Evolutionary conservation across 2,329 filamentous ascomycete genomes (phyloP).

Genomic region (Westerdykella ornata): DNA sequence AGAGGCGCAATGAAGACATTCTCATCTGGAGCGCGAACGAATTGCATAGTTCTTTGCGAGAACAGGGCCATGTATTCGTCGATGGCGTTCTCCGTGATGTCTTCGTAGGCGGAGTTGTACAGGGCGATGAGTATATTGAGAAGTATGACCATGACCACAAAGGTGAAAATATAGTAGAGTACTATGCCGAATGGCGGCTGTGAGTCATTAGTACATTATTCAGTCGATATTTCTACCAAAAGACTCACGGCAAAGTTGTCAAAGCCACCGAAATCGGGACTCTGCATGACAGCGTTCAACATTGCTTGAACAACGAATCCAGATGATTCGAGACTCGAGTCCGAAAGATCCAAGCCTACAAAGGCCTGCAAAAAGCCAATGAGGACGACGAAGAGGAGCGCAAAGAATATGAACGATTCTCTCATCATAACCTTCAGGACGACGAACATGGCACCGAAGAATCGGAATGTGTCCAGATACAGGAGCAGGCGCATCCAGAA

Average conservation of each 20-base stretch:
- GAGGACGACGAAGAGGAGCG: constrained; percentile 75
- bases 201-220: constrained; percentile 8
- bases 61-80: constrained; percentile 95
- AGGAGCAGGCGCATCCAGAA: constrained; percentile 92
- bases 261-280: constrained; percentile 82
- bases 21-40: constrained; percentile 91
- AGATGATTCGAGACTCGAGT: constrained; percentile 57
- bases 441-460: constrained; percentile 97
- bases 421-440: constrained; percentile 70
- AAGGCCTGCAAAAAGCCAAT: constrained; percentile 89
- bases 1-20: constrained; percentile 97
- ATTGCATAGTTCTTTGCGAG: constrained; percentile 90
- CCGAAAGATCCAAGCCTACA: constrained; percentile 78
- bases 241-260: constrained; percentile 65
- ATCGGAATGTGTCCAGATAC: constrained; percentile 87
- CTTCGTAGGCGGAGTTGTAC: constrained; percentile 93
- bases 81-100: constrained; percentile 85
- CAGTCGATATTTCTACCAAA: too few relatives aligned
- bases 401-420: constrained; percentile 88
- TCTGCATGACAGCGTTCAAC: constrained; percentile 86
- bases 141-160: constrained; percentile 90
- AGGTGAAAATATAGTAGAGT: constrained; percentile 96
- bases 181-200: constrained; percentile 82
- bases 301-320: constrained; percentile 72
- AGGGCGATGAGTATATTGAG: constrained; percentile 95